phyloP scores from a whole-genome alignment of 495 filamentous ascomycete genomes.

The Neurospora tetraspora region DNA sequence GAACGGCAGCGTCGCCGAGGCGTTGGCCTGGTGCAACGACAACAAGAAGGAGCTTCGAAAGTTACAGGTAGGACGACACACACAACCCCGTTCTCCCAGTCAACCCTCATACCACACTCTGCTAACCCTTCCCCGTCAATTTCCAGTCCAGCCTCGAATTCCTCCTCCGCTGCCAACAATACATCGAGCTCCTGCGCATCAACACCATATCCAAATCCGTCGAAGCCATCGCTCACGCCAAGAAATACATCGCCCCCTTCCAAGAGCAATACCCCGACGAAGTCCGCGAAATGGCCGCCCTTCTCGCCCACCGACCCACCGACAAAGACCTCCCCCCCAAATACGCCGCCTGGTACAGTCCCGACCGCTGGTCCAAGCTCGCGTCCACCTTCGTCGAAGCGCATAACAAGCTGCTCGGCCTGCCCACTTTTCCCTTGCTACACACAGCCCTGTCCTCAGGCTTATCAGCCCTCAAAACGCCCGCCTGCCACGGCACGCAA shows the following conservation, averaged over 20 bases:
- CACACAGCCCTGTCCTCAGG: slow-evolving; percentile 88
- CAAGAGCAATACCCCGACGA: slow-evolving; percentile 56
- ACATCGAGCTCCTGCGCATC: slow-evolving; percentile 75
- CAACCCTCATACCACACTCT: background rate
- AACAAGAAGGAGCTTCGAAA: slow-evolving; percentile 82
- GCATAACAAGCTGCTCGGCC: slow-evolving; percentile 76
- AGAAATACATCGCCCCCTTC: slow-evolving; percentile 64
- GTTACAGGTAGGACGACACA: slow-evolving; percentile 51
- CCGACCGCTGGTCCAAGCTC: slow-evolving; percentile 61
- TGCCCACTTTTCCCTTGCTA: slow-evolving; percentile 75
- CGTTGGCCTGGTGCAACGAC: slow-evolving; percentile 81
- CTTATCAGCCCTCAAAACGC: slow-evolving; percentile 90
- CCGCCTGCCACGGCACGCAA: slow-evolving; percentile 61
- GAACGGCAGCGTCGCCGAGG: slow-evolving; percentile 62
- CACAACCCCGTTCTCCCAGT: background rate
- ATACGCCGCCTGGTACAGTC: slow-evolving; percentile 54
- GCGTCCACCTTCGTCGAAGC: slow-evolving; percentile 77
- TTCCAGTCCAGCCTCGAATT: slow-evolving; percentile 78
- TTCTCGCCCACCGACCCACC: slow-evolving; percentile 60
- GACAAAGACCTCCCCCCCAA: slow-evolving; percentile 33
- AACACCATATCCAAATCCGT: slow-evolving; percentile 47
- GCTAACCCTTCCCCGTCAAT: slow-evolving; percentile 14
- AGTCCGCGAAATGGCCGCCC: slow-evolving; percentile 62
- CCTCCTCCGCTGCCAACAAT: slow-evolving; percentile 90
- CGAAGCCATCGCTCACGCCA: slow-evolving; percentile 73